A percentile compares a stretch with the other conserved stretches of the same genome.
These are phyloP conservation scores for Tillandsia fasciculata DNA, from an alignment of 176 grass and related monocot genomes.

Conservation along the genomic window DNA sequence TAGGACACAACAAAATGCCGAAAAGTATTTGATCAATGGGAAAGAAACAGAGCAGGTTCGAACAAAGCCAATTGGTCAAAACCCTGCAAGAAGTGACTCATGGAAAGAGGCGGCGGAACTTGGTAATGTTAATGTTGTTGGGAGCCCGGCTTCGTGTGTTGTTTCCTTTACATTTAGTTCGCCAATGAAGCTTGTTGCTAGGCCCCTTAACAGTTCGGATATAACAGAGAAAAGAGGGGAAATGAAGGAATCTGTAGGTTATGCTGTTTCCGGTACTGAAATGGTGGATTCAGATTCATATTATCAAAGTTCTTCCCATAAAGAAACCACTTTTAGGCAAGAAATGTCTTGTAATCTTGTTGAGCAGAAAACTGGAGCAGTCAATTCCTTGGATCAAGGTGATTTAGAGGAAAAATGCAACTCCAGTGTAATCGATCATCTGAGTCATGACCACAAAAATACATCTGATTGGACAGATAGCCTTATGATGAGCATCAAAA, in stretches of 20 bases:
- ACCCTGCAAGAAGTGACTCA: slow-evolving; percentile 6
- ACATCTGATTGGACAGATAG: not conserved
- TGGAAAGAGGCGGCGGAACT: slow-evolving; percentile 9
- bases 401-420: too few relatives aligned
- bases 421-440: slow-evolving; percentile 6
- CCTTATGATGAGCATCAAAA: slow-evolving; percentile 7
- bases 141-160: slow-evolving; percentile 19
- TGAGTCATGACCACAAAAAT: not conserved
- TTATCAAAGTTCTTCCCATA: not conserved
- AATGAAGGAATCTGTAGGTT: slow-evolving; percentile 22
- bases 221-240: slow-evolving; percentile 18
- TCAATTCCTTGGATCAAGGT: too few relatives aligned
- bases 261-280: slow-evolving; percentile 15
- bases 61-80: slow-evolving; percentile 30
- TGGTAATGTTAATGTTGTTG: slow-evolving; percentile 16
- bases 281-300: slow-evolving; percentile 11
- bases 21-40: slow-evolving; percentile 40
- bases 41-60: slow-evolving; percentile 35
- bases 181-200: slow-evolving; percentile 22
- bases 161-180: slow-evolving; percentile 48
- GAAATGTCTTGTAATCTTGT: too few relatives aligned
- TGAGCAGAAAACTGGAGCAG: too few relatives aligned
- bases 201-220: slow-evolving; percentile 5
- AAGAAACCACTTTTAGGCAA: not conserved
- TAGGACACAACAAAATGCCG: slow-evolving; percentile 16